Base-by-base conservation (phyloP, 768 basidiomycete genomes). In the Favolaschia claudopus region DNA sequence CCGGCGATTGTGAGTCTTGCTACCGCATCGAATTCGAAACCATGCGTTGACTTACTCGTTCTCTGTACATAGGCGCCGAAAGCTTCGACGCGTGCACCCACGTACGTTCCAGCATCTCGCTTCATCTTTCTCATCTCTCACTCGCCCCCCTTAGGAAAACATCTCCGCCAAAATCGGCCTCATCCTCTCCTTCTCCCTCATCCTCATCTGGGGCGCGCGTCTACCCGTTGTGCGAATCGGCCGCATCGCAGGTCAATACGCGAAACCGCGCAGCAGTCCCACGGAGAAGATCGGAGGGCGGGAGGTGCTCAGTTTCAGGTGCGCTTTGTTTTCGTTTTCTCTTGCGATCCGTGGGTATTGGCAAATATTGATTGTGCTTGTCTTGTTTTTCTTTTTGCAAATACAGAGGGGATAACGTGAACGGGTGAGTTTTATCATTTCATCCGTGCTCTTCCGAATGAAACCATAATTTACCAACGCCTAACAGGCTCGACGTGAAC, bases 341-440 rank as follows among this genome's bases (percentile, higher is more conserved):
- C 36, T 36, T 13, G 12, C 22, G n/a, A 12, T 3, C 25, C n/a
- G n/a, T n/a, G n/a, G n/a, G n/a, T n/a, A n/a, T n/a, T n/a, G n/a
- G n/a, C n/a, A n/a, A n/a, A n/a, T n/a, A n/a, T 27, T 39, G 4
- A 27, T 33, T 43, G 19, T 9, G 38, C 20, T 44, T 17, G 25
- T 9, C 20, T 25, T 33, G 20, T 20, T 4, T 48, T 55, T 12
- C 49, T 22, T 54, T 29, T 43, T n/a, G n/a, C n/a, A n/a, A n/a
- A n/a, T n/a, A n/a, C 68, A 95, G 96, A 65, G 97, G 97, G 14
- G 96, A 99, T 76, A 99, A 96, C 67, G 89, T 99, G 40, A 99
- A 99, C 67, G 94, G 95, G 86, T 89, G 72, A 59, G 84, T 67
- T 20, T 37, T 38, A 28, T 40, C 36, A 22, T 37, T 58, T 34